Evolutionary conservation across 2,329 filamentous ascomycete species (phyloP).

Genomic region (Juglanconis oblonga): DNA sequence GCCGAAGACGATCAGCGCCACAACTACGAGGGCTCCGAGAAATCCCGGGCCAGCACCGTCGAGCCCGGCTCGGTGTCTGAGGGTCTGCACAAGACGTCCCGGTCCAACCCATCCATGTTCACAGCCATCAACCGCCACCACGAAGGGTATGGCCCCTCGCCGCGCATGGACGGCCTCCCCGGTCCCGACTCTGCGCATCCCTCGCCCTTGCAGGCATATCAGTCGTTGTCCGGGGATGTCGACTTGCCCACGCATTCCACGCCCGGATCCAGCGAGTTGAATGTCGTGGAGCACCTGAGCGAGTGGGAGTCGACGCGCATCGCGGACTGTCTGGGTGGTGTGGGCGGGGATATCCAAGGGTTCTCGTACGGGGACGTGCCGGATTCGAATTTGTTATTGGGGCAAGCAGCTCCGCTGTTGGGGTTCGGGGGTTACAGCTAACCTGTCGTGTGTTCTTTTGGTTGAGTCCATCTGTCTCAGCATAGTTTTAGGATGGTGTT

Average conservation of each 20-base stretch:
- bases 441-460: not conserved
- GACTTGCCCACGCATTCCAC: not conserved
- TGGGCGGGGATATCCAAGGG: slow-evolving; percentile 18
- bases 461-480: no score
- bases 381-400: slow-evolving; percentile 4
- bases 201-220: slow-evolving; percentile 24
- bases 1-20: slow-evolving; percentile 27
- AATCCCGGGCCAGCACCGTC: slow-evolving; percentile 28
- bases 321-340: slow-evolving; percentile 23
- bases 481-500: no score
- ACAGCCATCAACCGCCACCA: slow-evolving; percentile 35
- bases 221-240: not conserved
- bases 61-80: slow-evolving; percentile 25
- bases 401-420: not conserved
- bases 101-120: slow-evolving; percentile 32
- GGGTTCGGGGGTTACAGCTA: not conserved
- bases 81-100: slow-evolving; percentile 24
- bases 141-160: not conserved
- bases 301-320: slow-evolving; percentile 20
- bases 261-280: not conserved
- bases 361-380: slow-evolving; percentile 16
- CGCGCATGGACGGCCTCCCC: not conserved
- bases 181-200: slow-evolving; percentile 30
- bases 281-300: slow-evolving; percentile 3
- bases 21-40: slow-evolving; percentile 22